These are phyloP conservation scores for Kwoniella pini DNA, from an alignment of 768 basidiomycete genomes.

Conservation along the genomic window DNA sequence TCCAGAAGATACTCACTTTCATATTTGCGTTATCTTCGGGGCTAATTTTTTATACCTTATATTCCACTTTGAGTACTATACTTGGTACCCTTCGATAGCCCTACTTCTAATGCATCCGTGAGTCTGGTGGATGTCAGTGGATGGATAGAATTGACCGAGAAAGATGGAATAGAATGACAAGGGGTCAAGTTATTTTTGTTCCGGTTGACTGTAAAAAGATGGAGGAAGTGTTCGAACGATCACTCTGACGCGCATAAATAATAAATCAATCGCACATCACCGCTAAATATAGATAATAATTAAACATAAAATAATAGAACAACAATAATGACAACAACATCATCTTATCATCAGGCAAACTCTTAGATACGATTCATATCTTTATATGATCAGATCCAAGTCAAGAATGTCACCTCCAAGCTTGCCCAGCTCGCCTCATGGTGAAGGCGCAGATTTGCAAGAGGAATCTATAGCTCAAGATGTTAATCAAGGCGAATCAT, in stretches of 20 bases:
- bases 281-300: no score
- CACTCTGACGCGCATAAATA: not conserved
- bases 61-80: not conserved
- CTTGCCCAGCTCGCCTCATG: not conserved
- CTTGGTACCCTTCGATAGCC: constrained; percentile 36
- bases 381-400: no score
- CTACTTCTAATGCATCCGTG: not conserved
- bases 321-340: not conserved
- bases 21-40: constrained; percentile 17
- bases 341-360: not conserved
- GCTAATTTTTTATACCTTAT: not conserved
- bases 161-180: constrained; percentile 13
- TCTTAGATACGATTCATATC: not conserved
- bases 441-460: not conserved
- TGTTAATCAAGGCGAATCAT: constrained; percentile 1
- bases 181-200: not conserved
- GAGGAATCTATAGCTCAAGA: no score
- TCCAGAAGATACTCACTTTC: constrained; percentile 35
- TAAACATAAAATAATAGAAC: no score
- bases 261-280: no score
- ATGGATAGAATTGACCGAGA: constrained; percentile 37
- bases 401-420: not conserved
- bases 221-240: constrained; percentile 10
- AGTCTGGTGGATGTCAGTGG: constrained; percentile 21
- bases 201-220: not conserved